Evolutionary conservation across 768 basidiomycete species (phyloP).

Genomic region (Lenzites betulinus): DNA sequence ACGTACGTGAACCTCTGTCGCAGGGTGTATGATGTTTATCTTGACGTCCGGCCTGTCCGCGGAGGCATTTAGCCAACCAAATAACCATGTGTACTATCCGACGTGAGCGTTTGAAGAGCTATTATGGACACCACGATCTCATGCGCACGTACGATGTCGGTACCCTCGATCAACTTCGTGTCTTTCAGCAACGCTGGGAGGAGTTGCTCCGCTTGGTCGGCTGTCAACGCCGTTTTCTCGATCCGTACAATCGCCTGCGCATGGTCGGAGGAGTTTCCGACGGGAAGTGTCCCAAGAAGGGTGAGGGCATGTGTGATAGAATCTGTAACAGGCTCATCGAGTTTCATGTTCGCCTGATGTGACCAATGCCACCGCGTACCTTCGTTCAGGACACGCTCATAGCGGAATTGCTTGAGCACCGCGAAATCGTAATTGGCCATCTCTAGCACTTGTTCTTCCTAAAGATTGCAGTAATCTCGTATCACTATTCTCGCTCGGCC

Average conservation of each 20-base stretch:
- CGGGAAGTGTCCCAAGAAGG: conserved; percentile 66
- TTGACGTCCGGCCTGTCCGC: conserved; percentile 65
- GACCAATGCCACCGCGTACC: conserved; percentile 23
- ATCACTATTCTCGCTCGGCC: too few species aligned
- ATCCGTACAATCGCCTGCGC: conserved; percentile 67
- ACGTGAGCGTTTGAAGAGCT: background rate
- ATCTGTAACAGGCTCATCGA: conserved; percentile 39
- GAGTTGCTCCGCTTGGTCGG: conserved; percentile 39
- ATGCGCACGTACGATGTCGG: conserved; percentile 60
- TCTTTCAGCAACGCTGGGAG: conserved; percentile 44
- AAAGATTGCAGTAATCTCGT: too few species aligned
- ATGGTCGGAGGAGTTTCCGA: conserved; percentile 11
- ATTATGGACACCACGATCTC: too few species aligned
- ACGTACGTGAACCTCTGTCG: conserved; percentile 85
- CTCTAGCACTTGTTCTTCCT: too few species aligned
- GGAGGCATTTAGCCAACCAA: conserved; percentile 62
- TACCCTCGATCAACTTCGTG: conserved; percentile 54
- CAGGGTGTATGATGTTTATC: conserved; percentile 84
- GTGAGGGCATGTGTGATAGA: conserved; percentile 59
- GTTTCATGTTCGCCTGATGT: background rate
- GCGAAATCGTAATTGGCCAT: conserved; percentile 15
- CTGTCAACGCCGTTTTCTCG: conserved; percentile 72
- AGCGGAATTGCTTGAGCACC: conserved; percentile 50
- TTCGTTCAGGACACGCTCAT: conserved; percentile 60
- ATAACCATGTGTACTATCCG: conserved; percentile 77